Base-by-base conservation (phyloP, 371 early-diverging fungal species). In the Coemansia sp. region DNA sequence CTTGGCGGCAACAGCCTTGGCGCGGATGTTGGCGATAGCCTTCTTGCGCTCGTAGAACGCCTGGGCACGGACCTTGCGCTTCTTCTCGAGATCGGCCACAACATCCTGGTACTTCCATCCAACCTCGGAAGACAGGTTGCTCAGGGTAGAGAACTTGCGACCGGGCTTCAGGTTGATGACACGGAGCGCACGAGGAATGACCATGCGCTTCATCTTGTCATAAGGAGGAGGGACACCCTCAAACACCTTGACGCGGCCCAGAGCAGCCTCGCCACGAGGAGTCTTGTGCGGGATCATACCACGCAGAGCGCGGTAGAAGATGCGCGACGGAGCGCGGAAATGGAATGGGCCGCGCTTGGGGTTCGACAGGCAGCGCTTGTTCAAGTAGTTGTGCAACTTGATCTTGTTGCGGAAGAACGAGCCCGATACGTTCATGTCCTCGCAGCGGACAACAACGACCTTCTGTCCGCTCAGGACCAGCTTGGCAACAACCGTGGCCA, bases 241-340 rank as follows among this genome's bases (percentile, higher is more conserved):
- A 78, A 97, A 99, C 75, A 97, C 89, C 90, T 95, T 95, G 79
- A 99, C 86, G 85, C 99, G 94, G 71, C 91, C 92, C 70, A 99
- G 86, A 73, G 99, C 99, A 62, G 92, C 92, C 69, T 94, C 91
- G 84, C 99, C 99, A 82, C 98, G 96, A 67, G 94, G 84, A 61
- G 97, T 95, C 92, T 98, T 99, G 91, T 99, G 97, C 64, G 99
- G 99, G 77, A 99, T 81, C 99, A 99, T 99, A 79, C 99, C 98
- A 78, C 99, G 94, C 82, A 99, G 87, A 56, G 95, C 88, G 82
- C 95, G 94, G 87, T 91, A 94, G 88, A 99, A 95, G 87, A 96
- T 94, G 84, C 95, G 95, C 67, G 96, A 95, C 62, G 99, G 99
- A 72, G 99, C 98, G 75, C 93, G 91, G 93, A 97, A 98, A 84